Conservation (phyloP, 257 asterid species). For the Scutellaria galericulata region DNA sequence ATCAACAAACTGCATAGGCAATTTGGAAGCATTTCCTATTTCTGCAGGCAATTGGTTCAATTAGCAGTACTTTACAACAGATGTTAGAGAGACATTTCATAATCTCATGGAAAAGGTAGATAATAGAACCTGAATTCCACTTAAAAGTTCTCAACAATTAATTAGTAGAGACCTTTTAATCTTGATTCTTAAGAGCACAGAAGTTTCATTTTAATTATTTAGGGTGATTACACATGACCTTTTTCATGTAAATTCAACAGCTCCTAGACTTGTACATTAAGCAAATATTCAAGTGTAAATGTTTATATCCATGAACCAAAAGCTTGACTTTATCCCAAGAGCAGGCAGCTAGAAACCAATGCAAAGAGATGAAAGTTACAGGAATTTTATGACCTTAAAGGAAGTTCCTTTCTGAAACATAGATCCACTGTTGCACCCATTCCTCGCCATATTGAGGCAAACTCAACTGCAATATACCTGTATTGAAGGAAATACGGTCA, state of each 20-base stretch:
- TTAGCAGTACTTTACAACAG: not conserved
- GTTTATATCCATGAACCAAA: not conserved
- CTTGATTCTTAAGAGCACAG: not conserved
- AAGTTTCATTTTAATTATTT: not conserved
- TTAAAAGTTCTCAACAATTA: not conserved
- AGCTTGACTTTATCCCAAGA: conserved; percentile 21
- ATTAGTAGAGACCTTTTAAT: not conserved
- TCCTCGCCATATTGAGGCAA: conserved; percentile 99
- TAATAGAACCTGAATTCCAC: not conserved
- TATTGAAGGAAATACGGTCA: conserved; percentile 25
- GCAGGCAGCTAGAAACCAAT: conserved; percentile 11
- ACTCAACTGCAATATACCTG: conserved; percentile 99
- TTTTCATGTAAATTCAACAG: not conserved
- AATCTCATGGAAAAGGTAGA: not conserved
- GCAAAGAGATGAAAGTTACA: conserved; percentile 15
- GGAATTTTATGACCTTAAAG: conserved; percentile 67
- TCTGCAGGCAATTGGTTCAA: not conserved
- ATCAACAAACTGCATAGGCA: not conserved
- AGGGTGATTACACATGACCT: conserved; percentile 2
- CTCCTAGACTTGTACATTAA: not conserved
- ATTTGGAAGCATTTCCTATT: not conserved
- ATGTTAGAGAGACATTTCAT: not conserved
- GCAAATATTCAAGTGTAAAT: not conserved
- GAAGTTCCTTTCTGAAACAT: conserved; percentile 90
- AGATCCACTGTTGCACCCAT: conserved; percentile 92